Conservation (phyloP, 495 filamentous ascomycete genomes). For the Clavariopsis aquatica region DNA sequence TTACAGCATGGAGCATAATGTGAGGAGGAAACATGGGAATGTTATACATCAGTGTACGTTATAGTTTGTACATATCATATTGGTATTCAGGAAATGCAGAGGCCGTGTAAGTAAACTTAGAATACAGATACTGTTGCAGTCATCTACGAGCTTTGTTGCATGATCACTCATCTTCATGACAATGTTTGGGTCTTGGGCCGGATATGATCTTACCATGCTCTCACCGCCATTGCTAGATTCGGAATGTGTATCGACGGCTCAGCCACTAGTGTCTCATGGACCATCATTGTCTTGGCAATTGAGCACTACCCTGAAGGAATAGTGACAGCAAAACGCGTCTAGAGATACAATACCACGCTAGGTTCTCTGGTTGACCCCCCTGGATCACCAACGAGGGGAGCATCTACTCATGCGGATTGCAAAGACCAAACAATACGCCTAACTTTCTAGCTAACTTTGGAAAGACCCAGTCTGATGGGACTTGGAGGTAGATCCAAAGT, state of each 20-base stretch:
- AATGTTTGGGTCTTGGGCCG: slow-evolving; percentile 41
- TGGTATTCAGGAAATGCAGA: too few relatives aligned
- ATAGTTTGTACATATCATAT: too few relatives aligned
- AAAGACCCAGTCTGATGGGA: slow-evolving; percentile 1
- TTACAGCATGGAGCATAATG: too few relatives aligned
- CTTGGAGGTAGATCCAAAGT: slow-evolving; percentile 11
- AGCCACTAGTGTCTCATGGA: too few relatives aligned
- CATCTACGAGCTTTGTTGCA: too few relatives aligned
- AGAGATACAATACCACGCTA: slow-evolving; percentile 37
- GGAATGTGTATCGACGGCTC: too few relatives aligned
- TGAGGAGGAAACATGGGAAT: too few relatives aligned
- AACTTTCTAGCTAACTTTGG: slow-evolving; percentile 1
- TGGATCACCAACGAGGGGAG: slow-evolving; percentile 37
- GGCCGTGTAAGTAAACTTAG: too few relatives aligned
- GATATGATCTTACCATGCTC: slow-evolving; percentile 39
- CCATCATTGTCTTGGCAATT: slow-evolving; percentile 36
- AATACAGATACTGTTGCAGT: too few relatives aligned
- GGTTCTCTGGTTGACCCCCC: slow-evolving; percentile 17
- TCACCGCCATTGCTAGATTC: too few relatives aligned
- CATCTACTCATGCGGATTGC: slow-evolving; percentile 31
- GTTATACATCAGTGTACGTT: too few relatives aligned
- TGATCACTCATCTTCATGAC: neutral
- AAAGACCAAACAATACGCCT: slow-evolving; percentile 4
- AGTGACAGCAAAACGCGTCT: slow-evolving; percentile 34
- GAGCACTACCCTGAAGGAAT: slow-evolving; percentile 40